A percentile compares a stretch with the other conserved stretches of the same genome.
Conservation (phyloP, 2,329 filamentous ascomycete genomes). For the Aspergillus versicolor region DNA sequence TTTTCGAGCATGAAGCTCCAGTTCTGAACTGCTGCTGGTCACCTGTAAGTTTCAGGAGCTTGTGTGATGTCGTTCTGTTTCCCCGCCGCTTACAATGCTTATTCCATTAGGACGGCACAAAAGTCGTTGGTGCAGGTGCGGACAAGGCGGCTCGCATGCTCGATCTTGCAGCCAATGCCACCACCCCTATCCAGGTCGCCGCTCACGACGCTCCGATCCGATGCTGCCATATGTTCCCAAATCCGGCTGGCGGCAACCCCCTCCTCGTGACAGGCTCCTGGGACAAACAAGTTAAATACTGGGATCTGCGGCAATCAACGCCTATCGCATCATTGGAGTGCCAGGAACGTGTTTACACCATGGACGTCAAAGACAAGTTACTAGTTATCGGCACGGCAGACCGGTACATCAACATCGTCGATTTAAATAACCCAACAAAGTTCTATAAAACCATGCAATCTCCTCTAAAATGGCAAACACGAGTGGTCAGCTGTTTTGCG, state of each 20-base stretch:
- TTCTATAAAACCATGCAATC: constrained; percentile 97
- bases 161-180: constrained; percentile 65
- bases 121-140: constrained; percentile 81
- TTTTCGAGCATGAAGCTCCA: constrained; percentile 81
- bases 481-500: constrained; percentile 90
- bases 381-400: constrained; percentile 92
- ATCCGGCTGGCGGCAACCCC: constrained; percentile 53
- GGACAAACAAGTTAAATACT: constrained; percentile 59
- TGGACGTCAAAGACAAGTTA: constrained; percentile 86
- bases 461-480: constrained; percentile 96
- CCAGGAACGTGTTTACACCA: constrained; percentile 68
- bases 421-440: constrained; percentile 80
- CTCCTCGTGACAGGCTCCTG: constrained; percentile 83
- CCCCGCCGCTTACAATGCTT: neutral
- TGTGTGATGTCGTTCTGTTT: constrained; percentile 2
- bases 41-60: constrained; percentile 60
- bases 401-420: constrained; percentile 92
- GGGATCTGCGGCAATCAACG: constrained; percentile 53
- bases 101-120: constrained; percentile 74
- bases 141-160: constrained; percentile 89
- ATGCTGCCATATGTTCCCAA: constrained; percentile 75
- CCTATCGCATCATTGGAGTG: constrained; percentile 49
- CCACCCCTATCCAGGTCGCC: constrained; percentile 66
- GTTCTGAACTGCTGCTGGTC: constrained; percentile 86
- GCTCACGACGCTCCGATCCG: constrained; percentile 82